Evolutionary conservation across 2,329 filamentous ascomycete species (phyloP).

Genomic region (Aspergillus sp.): DNA sequence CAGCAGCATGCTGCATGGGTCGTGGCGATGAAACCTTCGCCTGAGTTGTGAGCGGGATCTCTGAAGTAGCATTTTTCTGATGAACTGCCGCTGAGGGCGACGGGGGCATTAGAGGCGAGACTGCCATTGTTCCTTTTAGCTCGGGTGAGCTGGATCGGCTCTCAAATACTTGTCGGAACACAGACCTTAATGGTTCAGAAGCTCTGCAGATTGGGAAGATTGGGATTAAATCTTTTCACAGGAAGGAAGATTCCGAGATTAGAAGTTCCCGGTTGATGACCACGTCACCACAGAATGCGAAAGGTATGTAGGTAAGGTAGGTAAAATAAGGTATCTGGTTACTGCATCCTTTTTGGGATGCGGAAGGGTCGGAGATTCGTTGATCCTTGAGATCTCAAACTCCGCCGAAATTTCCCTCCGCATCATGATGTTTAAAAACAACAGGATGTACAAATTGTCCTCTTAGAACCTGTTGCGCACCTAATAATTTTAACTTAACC

Average conservation of each 20-base stretch:
- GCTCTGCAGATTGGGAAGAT: background rate
- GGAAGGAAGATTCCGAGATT: background rate
- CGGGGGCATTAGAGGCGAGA: conserved; percentile 44
- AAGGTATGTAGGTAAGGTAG: too few species aligned
- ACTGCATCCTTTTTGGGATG: too few species aligned
- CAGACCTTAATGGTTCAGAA: background rate
- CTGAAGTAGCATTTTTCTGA: conserved; percentile 35
- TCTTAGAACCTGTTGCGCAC: background rate
- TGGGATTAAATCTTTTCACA: background rate
- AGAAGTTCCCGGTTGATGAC: background rate
- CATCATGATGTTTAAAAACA: background rate
- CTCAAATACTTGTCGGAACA: background rate
- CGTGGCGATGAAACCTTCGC: conserved; percentile 19
- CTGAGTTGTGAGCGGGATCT: conserved; percentile 24
- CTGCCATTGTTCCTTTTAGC: conserved; percentile 32
- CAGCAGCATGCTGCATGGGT: conserved; percentile 22
- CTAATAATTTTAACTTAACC: background rate
- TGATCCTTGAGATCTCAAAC: conserved; percentile 27
- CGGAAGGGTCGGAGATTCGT: conserved; percentile 27
- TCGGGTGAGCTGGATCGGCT: background rate
- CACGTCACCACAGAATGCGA: background rate
- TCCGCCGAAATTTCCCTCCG: conserved; percentile 30
- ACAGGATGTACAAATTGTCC: background rate
- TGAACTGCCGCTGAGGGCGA: conserved; percentile 37
- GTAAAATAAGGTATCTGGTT: too few species aligned